These are phyloP conservation scores for Pharus latifolius DNA, from an alignment of 176 grass and related monocot genomes.

Conservation along the genomic window DNA sequence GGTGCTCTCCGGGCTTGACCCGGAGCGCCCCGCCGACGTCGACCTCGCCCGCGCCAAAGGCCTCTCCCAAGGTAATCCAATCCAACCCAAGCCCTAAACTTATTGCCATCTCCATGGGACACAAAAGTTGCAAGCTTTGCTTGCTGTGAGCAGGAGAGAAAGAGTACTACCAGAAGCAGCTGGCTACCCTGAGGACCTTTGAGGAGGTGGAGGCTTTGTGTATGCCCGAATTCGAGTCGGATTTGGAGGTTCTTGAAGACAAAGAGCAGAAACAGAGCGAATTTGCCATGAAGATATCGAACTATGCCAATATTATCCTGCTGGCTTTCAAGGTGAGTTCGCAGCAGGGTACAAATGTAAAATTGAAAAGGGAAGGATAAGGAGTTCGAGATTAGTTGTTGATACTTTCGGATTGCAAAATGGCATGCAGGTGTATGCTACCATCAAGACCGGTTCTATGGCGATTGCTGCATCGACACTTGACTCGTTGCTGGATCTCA, in stretches of 20 bases:
- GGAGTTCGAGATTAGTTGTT: neutral
- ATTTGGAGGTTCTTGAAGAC: slow-evolving; percentile 18
- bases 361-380: neutral
- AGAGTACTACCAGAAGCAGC: slow-evolving; percentile 74
- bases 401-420: neutral
- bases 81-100: no score
- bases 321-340: slow-evolving; percentile 65
- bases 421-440: slow-evolving; percentile 78
- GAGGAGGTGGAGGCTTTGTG: slow-evolving; percentile 53
- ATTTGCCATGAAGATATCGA: slow-evolving; percentile 74
- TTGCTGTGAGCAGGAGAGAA: slow-evolving; percentile 33
- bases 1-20: slow-evolving; percentile 47
- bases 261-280: slow-evolving; percentile 60
- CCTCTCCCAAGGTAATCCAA: slow-evolving; percentile 44
- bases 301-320: slow-evolving; percentile 63
- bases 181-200: slow-evolving; percentile 54
- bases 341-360: neutral
- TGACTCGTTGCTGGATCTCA: slow-evolving; percentile 78
- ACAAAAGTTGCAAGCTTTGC: neutral
- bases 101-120: no score
- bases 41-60: slow-evolving; percentile 53
- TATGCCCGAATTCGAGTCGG: slow-evolving; percentile 38
- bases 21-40: slow-evolving; percentile 46
- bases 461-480: slow-evolving; percentile 85
- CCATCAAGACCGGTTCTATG: slow-evolving; percentile 63